phyloP scores from a whole-genome alignment of 495 filamentous ascomycete species.

The Hypoxylon subgilvum region DNA sequence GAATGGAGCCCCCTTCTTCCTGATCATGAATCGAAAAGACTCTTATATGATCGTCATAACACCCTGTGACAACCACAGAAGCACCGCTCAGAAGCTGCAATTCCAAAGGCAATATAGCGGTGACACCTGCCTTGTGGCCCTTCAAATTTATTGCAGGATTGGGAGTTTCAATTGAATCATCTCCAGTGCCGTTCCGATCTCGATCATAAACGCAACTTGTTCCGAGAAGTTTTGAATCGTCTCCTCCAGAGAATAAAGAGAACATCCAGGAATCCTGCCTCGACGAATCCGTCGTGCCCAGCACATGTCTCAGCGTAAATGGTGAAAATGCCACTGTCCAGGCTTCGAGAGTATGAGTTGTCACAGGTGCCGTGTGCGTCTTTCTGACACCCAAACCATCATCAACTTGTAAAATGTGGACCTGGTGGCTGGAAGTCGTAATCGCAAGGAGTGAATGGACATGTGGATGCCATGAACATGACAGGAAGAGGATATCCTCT shows the following conservation, averaged over 20 bases:
- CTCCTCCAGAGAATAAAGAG: constrained; percentile 68
- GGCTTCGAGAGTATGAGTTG: constrained; percentile 62
- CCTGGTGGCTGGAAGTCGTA: constrained; percentile 71
- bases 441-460: constrained; percentile 59
- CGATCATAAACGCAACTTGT: constrained; percentile 34
- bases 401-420: constrained; percentile 55
- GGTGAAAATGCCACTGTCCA: constrained; percentile 69
- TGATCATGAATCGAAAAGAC: constrained; percentile 54
- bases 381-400: constrained; percentile 35
- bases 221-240: constrained; percentile 62
- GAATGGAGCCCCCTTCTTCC: constrained; percentile 8
- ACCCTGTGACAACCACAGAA: constrained; percentile 77
- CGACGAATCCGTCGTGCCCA: background rate
- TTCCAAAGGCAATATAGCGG: constrained; percentile 76
- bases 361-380: constrained; percentile 37
- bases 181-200: constrained; percentile 1
- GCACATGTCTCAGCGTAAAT: background rate
- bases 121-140: constrained; percentile 82
- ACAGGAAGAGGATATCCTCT: constrained; percentile 66
- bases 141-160: constrained; percentile 47
- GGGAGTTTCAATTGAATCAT: constrained; percentile 44
- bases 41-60: constrained; percentile 87
- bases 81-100: constrained; percentile 44
- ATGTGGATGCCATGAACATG: constrained; percentile 72
- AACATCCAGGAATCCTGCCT: constrained; percentile 11